Evolutionary conservation across 768 basidiomycete species (phyloP), one percentile per base, ranked within the genome.

Genomic region (Serendipita vermifera): DNA sequence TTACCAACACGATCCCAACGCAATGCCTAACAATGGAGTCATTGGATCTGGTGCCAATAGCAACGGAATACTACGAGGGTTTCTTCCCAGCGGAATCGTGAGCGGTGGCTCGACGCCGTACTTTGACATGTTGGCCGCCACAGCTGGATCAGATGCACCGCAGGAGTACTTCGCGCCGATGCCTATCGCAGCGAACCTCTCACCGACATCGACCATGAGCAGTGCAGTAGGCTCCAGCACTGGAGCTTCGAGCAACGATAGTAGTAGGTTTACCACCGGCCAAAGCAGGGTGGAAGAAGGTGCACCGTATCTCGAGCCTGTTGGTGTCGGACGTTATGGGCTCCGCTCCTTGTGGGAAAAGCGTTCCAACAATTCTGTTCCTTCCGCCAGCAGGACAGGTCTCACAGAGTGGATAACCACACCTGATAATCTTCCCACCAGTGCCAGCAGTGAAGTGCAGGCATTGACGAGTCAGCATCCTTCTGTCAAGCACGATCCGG

Each of bases 161-260:
- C n/a, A n/a, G n/a, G 58, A 73, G 11, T 74, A 77, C 61, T 75
- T 75, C 64, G 72, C 73, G 53, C 73, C 71, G n/a, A 65, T 65
- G 33, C 55, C 65, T 57, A 35, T 26, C 41, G 22, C 26, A 13
- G 24, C 41, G n/a, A n/a, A n/a, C 26, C 41, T n/a, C 41, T 43
- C 41, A 43, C 41, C 26, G 41, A 24, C 15, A 24, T 22, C 13
- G 22, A 43, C 41, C 13, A 15, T 43, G 35, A 36, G n/a, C 35
- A 9, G 9, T 36, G 35, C 9, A 36, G 35, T 9, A 9, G 41
- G 11, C 41, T 11, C 15, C 26, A 22, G 15, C 41, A 43, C 26
- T 11, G 11, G 14, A 22, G 22, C 14, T 22, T 11, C 41, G 24
- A 26, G 41, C 26, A 24, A 43, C 13, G 14, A 22, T 43, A 26